A percentile compares a stretch with the other conserved stretches of the same genome.
These are phyloP conservation scores for Lolium rigidum DNA, from an alignment of 176 grass and related monocot species.

Conservation along the genomic window DNA sequence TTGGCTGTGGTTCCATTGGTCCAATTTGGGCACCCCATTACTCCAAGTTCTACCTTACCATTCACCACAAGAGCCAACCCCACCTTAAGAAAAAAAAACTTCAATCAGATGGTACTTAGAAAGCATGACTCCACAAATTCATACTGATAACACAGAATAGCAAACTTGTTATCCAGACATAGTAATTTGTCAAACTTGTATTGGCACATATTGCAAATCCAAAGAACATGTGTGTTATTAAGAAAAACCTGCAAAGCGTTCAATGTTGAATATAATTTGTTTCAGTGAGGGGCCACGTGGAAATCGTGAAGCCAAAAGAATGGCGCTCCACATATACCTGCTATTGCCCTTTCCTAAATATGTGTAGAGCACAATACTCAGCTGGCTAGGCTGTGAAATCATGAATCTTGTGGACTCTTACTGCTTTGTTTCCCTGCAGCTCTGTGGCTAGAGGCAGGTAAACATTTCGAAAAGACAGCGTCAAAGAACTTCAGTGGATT, in stretches of 20 bases:
- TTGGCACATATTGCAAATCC: neutral
- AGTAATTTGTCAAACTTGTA: neutral
- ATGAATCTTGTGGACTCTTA: neutral
- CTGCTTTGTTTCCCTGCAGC: conserved; percentile 2
- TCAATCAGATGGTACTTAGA: conserved; percentile 20
- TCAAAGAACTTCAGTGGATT: neutral
- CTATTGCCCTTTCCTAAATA: neutral
- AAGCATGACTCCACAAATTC: neutral
- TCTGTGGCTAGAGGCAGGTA: neutral
- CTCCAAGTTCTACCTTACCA: conserved; percentile 74
- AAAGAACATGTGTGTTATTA: neutral
- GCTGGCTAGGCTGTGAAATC: neutral
- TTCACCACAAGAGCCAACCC: conserved; percentile 86
- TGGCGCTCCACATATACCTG: neutral
- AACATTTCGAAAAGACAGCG: neutral
- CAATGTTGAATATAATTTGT: conserved; percentile 26
- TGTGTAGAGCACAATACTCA: neutral
- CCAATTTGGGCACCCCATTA: conserved; percentile 97
- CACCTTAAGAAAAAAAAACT: conserved; percentile 63
- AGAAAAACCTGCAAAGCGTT: neutral
- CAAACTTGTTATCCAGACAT: conserved; percentile 30
- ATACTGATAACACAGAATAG: neutral
- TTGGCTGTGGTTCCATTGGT: conserved; percentile 34
- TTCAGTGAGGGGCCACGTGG: neutral
- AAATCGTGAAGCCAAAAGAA: conserved; percentile 27